Evolutionary conservation across 1,284 basidiomycete genomes (phyloP), one percentile per base, ranked within the genome.

Genomic region (Ustilago hordei): DNA sequence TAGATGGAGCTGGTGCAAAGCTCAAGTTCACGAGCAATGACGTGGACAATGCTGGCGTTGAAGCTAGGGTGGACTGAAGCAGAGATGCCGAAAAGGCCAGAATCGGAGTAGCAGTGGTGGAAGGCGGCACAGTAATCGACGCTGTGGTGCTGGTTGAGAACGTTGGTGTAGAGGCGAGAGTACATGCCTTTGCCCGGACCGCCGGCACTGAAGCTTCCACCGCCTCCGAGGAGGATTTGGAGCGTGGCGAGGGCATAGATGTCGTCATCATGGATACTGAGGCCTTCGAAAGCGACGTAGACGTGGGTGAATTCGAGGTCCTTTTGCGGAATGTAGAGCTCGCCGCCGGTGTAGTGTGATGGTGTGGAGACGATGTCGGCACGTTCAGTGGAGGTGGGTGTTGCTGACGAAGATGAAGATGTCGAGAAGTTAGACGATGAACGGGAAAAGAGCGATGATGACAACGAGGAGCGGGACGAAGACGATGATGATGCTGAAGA

Each of bases 121-220:
- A 98, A 98, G 34, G 94, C 93, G n/a, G 94, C 92, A 87, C 95
- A 98, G 87, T 95, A 94, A 87, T 99, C 96, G 84, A 99, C 91
- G 82, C 94, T 92, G 70, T 95, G 91, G 88, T 94, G 93, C 84
- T 94, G 93, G 86, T 98, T 98, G 73, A 99, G 91, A 79, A 99
- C 95, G 85, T 95, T 92, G n/a, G 95, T 96, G 89, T 98, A 98
- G 60, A 98, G 88, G 19, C 96, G 92, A 43, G 94, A 95, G 89
- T 98, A 98, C 95, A 99, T 98, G 81, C 96, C 97, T 88, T 99
- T 99, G 50, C 96, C 96, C 2, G 96, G 96, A 3, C 96, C 96
- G 77, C 93, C 94, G 19, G 95, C 95, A 45, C 94, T 95, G 89
- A 98, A 98, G 86, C 91, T 93, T 35, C 95, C 95, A 9, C 96